Conservation (phyloP, 257 asterid species). For the Solanum sitiens region DNA sequence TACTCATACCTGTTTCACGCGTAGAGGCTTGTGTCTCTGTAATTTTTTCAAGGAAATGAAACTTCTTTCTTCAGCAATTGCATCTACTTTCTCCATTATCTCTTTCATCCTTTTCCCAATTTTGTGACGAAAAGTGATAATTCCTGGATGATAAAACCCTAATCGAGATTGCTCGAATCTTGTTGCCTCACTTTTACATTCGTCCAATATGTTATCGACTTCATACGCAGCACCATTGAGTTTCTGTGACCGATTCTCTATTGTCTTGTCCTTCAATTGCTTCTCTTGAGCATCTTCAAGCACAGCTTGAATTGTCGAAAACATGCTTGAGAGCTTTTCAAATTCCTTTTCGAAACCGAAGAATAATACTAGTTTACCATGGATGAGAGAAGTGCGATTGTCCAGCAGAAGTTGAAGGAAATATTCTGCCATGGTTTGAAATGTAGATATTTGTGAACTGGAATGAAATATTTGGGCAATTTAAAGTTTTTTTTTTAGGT, state of each 20-base stretch:
- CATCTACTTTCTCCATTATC: neutral
- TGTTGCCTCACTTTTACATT: neutral
- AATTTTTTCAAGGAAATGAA: slow-evolving; percentile 3
- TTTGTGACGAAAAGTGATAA: neutral
- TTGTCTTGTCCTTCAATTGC: neutral
- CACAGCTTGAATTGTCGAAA: neutral
- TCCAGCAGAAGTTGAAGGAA: neutral
- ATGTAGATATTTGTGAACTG: neutral
- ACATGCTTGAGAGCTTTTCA: neutral
- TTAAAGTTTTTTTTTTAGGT: neutral
- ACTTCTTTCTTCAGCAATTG: slow-evolving; percentile 4
- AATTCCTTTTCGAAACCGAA: neutral
- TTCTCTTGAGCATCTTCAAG: neutral
- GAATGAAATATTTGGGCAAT: neutral
- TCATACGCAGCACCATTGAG: neutral
- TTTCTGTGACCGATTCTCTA: neutral
- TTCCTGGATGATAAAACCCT: neutral
- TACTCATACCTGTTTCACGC: neutral
- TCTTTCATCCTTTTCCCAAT: neutral
- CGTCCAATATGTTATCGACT: neutral
- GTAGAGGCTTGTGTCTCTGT: neutral
- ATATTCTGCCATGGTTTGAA: neutral
- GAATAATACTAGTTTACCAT: neutral
- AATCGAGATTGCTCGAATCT: neutral
- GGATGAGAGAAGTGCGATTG: neutral